These are phyloP conservation scores for Juncus effusus DNA, from an alignment of 176 grass and related monocot genomes.

Conservation along the genomic window DNA sequence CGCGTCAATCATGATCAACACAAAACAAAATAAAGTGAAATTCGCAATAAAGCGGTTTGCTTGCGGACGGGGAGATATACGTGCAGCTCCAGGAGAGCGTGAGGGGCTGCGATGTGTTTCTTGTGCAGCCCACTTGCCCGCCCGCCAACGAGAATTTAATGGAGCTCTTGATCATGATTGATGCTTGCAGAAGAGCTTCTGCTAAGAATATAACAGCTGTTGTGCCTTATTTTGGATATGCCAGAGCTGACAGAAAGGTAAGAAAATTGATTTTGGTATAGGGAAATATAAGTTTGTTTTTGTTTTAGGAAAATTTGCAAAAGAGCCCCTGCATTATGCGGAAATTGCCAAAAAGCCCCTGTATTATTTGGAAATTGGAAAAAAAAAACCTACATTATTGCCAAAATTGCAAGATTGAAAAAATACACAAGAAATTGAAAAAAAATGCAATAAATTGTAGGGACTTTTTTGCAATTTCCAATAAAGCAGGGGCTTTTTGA, in stretches of 20 bases:
- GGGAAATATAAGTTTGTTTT: no score
- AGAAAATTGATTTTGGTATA: constrained; percentile 12
- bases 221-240: constrained; percentile 77
- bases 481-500: no score
- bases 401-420: no score
- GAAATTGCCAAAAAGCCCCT: no score
- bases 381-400: no score
- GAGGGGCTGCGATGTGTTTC: constrained; percentile 70
- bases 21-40: no score
- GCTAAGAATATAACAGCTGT: constrained; percentile 77
- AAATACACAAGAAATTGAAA: no score
- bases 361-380: no score
- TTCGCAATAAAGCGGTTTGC: constrained; percentile 47
- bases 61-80: constrained; percentile 82
- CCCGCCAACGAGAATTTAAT: constrained; percentile 86
- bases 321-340: no score
- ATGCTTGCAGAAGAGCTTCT: constrained; percentile 76
- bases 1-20: no score
- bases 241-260: constrained; percentile 67
- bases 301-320: neutral
- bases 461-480: no score
- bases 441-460: no score
- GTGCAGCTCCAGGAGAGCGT: constrained; percentile 82
- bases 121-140: constrained; percentile 74
- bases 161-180: constrained; percentile 83